A percentile compares a stretch with the other conserved stretches of the same genome.
Evolutionary conservation across 495 filamentous ascomycete species (phyloP).

Genomic region (Zalerion maritima): DNA sequence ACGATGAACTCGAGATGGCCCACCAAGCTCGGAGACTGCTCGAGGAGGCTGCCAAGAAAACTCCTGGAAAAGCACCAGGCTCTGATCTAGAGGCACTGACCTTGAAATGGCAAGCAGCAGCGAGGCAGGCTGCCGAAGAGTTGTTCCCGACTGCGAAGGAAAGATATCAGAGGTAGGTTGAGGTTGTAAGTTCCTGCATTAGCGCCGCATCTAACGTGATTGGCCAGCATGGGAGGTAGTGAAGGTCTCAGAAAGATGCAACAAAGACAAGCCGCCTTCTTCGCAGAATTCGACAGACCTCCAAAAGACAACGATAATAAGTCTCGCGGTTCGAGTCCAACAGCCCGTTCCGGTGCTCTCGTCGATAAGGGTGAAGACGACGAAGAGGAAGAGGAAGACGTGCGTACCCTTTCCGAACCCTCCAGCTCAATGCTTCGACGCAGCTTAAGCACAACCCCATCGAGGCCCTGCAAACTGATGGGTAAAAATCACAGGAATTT

Average conservation of each 20-base stretch:
- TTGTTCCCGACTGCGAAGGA: conserved; percentile 29
- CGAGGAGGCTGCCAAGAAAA: conserved; percentile 12
- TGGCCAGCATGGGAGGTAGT: conserved; percentile 30
- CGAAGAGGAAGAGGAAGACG: conserved; percentile 25
- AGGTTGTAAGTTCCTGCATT: conserved; percentile 1
- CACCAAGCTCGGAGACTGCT: conserved; percentile 33
- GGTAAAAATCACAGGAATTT: conserved; percentile 47
- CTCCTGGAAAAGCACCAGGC: conserved; percentile 19
- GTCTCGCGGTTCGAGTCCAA: too few relatives aligned
- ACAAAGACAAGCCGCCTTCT: conserved; percentile 20
- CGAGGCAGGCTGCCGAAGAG: conserved; percentile 37
- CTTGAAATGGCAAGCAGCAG: conserved; percentile 31
- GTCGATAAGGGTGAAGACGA: conserved; percentile 18
- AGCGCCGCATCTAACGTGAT: background rate
- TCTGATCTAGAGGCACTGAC: conserved; percentile 34
- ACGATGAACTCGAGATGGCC: conserved; percentile 28
- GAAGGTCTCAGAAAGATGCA: conserved; percentile 33
- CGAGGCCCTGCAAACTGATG: conserved; percentile 7
- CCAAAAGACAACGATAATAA: too few relatives aligned
- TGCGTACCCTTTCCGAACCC: conserved; percentile 14
- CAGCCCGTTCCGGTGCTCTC: conserved; percentile 6
- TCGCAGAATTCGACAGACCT: conserved; percentile 13
- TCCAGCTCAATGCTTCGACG: conserved; percentile 12
- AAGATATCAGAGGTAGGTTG: conserved; percentile 15
- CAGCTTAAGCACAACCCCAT: conserved; percentile 12